These are phyloP conservation scores for Vitis cinerea DNA, from an alignment of 164 flowering plant species.

Conservation along the genomic window DNA sequence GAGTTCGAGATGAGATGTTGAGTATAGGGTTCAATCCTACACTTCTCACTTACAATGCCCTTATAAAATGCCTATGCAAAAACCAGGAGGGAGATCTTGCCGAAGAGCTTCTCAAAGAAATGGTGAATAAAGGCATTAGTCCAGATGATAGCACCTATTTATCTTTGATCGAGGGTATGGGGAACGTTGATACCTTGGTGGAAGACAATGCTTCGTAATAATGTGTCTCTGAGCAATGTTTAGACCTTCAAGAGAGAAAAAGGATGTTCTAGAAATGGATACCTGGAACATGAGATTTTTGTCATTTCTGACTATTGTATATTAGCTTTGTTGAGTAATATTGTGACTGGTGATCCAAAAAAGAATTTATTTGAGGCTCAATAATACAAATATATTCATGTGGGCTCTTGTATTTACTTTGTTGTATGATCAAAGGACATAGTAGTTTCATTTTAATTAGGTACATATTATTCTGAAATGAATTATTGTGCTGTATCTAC, in stretches of 20 bases:
- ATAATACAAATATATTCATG: too few relatives aligned
- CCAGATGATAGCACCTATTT: constrained; percentile 72
- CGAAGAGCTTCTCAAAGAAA: constrained; percentile 70
- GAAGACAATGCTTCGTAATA: constrained; percentile 12
- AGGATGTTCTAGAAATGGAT: not conserved
- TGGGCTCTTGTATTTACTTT: too few relatives aligned
- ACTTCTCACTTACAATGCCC: constrained; percentile 81
- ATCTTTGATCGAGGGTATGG: constrained; percentile 61
- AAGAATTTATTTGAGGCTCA: too few relatives aligned
- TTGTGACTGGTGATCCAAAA: too few relatives aligned
- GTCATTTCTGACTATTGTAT: not conserved
- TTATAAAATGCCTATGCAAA: constrained; percentile 72
- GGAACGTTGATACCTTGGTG: constrained; percentile 17
- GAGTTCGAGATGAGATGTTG: constrained; percentile 77
- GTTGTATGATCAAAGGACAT: too few relatives aligned
- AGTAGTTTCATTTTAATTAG: too few relatives aligned
- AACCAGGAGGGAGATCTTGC: constrained; percentile 64
- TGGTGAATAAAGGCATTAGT: constrained; percentile 74
- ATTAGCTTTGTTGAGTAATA: too few relatives aligned
- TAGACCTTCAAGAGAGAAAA: not conserved
- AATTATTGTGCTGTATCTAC: too few relatives aligned
- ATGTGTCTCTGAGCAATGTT: not conserved
- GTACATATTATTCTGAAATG: too few relatives aligned
- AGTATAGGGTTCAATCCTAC: constrained; percentile 78
- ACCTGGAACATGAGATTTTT: not conserved